These are phyloP conservation scores for Podila verticillata DNA, from an alignment of 192 early-diverging fungal genomes.

Conservation along the genomic window DNA sequence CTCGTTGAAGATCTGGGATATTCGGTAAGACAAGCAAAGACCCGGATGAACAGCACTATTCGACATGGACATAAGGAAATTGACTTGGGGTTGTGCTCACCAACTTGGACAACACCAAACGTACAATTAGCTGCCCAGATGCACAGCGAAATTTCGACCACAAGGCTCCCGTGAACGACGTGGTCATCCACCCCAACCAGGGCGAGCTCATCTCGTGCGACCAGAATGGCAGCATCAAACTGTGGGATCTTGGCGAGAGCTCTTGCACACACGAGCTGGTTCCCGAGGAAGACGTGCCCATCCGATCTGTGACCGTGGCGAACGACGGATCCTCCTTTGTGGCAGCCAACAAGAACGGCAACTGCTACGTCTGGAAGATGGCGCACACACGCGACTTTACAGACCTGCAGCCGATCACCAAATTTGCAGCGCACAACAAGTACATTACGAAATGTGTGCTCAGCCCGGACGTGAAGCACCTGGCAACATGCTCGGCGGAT, in stretches of 20 bases:
- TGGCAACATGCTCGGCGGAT: constrained; percentile 90
- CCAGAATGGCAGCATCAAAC: constrained; percentile 77
- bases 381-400: constrained; percentile 65
- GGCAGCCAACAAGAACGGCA: constrained; percentile 87
- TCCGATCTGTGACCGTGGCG: constrained; percentile 84
- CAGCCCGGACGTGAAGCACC: constrained; percentile 81
- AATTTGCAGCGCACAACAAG: constrained; percentile 81
- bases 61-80: too few relatives aligned
- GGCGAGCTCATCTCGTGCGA: constrained; percentile 86
- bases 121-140: constrained; percentile 57
- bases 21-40: constrained; percentile 55
- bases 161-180: constrained; percentile 67
- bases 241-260: constrained; percentile 75
- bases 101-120: not conserved
- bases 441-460: constrained; percentile 87
- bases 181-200: constrained; percentile 80
- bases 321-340: constrained; percentile 83
- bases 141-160: constrained; percentile 66
- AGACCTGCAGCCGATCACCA: constrained; percentile 73
- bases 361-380: constrained; percentile 76
- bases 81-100: too few relatives aligned
- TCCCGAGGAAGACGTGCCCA: constrained; percentile 82
- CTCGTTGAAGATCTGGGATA: constrained; percentile 85
- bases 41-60: too few relatives aligned
- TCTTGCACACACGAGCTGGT: constrained; percentile 71